Evolutionary conservation across 768 basidiomycete species (phyloP), one percentile per base, ranked within the genome.

Genomic region (Trametopsis cervina): DNA sequence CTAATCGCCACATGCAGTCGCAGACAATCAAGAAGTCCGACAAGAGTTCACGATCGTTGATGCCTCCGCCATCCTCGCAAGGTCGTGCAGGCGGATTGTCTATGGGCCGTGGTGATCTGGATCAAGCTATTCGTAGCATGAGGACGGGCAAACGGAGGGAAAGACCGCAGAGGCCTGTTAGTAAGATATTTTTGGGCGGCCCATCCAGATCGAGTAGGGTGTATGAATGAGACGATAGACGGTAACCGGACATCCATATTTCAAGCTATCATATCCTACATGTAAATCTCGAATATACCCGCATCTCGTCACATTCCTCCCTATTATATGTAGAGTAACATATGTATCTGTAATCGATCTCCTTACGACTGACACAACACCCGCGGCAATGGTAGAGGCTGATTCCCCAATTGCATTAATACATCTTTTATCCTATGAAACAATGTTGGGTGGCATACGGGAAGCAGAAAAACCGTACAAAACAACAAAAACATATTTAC

Each of bases 121-220:
- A 97, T 54, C 78, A 87, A 57, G 87, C 86, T 1, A 85, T 97
- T 35, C 81, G 86, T 15, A 90, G 83, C 52, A 77, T 92, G 70
- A 77, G 78, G 38, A 77, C 76, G 41, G 90, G 81, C 27, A 78
- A 73, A 60, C 70, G 77, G 40, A 69, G 80, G 51, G 66, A 64
- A 22, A 72, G 78, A 40, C 69, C 70, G 13, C 58, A 69, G 23
- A 69, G 81, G 40, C 83, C 81, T 2, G 61, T 86, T 45, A 88
- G 85, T 68, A 87, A 84, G 73, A 88, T 92, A 23, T 89, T 90
- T 58, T 57, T 86, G 43, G 88, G 90, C 55, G 87, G 87, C n/a
- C n/a, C n/a, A 23, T 59, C 58, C 15, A 63, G 66, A 23, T 39
- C 58, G 21, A 64, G 61, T 42, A 60, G 64, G 29, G 47, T 62